These are phyloP conservation scores for Spergularia azorica DNA, from an alignment of 179 eudicot species.

Conservation along the genomic window DNA sequence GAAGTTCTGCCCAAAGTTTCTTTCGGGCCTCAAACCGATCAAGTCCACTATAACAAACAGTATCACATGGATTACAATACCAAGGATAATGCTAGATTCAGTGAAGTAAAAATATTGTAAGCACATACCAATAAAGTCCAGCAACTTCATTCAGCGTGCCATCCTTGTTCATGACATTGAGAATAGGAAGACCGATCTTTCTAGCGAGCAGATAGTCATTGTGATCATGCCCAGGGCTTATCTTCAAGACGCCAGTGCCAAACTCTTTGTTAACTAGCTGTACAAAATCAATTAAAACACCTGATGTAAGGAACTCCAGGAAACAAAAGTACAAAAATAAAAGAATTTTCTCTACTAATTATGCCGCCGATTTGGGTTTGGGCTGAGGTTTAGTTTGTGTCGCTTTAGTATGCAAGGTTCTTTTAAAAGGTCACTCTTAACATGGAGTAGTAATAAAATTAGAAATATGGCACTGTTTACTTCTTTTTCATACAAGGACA, in stretches of 20 bases:
- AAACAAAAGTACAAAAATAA: background rate
- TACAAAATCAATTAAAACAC: conserved; percentile 21
- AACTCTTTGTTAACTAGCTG: conserved; percentile 93
- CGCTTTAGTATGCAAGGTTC: background rate
- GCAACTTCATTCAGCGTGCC: conserved; percentile 96
- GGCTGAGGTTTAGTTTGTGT: background rate
- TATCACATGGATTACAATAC: conserved; percentile 8
- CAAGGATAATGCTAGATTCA: background rate
- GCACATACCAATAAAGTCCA: conserved; percentile 69
- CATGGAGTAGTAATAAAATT: background rate
- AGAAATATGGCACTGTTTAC: background rate
- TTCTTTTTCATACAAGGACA: background rate
- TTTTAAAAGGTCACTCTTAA: background rate
- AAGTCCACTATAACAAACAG: conserved; percentile 62
- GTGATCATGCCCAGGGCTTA: conserved; percentile 99
- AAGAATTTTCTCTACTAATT: too few species aligned
- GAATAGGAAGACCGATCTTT: conserved; percentile 93
- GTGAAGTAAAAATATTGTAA: background rate
- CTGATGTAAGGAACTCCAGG: background rate
- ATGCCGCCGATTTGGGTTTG: too few species aligned
- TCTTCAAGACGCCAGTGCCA: conserved; percentile 97
- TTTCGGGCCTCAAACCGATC: conserved; percentile 96
- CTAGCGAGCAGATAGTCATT: conserved; percentile 97
- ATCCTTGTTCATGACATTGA: conserved; percentile 94
- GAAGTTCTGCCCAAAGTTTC: conserved; percentile 87